These are phyloP conservation scores for Nakazawaea peltata DNA, from an alignment of 805 yeast species.

Conservation along the genomic window DNA sequence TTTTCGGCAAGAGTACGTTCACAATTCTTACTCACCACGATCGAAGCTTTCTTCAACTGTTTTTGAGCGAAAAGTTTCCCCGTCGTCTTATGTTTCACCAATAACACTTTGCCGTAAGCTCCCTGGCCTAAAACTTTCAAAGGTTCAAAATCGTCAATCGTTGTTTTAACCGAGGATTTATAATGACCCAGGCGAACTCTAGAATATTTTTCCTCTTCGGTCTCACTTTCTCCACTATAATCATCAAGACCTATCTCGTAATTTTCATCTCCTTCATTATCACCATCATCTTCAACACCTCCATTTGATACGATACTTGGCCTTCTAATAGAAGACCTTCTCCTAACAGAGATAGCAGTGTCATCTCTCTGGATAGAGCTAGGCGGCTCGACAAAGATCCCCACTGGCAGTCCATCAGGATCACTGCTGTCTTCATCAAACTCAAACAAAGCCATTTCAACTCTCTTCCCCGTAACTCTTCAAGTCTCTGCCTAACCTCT, in stretches of 20 bases:
- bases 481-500: no score
- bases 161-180: slow-evolving; percentile 9
- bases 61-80: slow-evolving; percentile 78
- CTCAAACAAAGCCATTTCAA: no score
- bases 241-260: slow-evolving; percentile 6
- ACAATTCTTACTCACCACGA: slow-evolving; percentile 52
- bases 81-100: slow-evolving; percentile 59
- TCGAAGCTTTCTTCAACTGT: slow-evolving; percentile 75
- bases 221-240: slow-evolving; percentile 5
- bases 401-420: no score
- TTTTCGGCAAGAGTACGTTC: slow-evolving; percentile 79
- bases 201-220: not conserved
- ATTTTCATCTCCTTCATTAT: slow-evolving; percentile 2
- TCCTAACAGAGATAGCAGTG: slow-evolving; percentile 4
- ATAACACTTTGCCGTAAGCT: slow-evolving; percentile 79
- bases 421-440: no score
- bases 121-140: slow-evolving; percentile 79
- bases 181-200: no score
- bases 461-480: no score
- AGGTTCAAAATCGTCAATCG: slow-evolving; percentile 57
- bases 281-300: not conserved
- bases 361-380: not conserved
- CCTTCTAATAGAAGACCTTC: slow-evolving; percentile 8
- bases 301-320: not conserved
- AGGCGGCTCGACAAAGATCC: no score